Conservation (phyloP, 257 asterid species). For the Ilex aquifolium region DNA sequence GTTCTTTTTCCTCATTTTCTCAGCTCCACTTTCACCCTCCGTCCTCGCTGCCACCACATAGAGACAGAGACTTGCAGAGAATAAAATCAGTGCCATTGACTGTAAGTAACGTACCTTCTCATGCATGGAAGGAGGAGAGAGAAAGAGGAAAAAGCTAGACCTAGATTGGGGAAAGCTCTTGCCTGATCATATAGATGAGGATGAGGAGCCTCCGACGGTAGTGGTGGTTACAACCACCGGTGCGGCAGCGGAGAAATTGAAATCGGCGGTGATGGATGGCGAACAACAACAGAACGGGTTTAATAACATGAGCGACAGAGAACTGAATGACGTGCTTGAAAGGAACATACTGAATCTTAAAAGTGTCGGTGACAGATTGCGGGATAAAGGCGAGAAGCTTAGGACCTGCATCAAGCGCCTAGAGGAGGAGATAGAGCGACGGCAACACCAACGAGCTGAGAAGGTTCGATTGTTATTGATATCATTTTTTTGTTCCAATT, state of each 20-base stretch:
- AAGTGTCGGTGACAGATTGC: neutral
- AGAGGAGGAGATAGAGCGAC: constrained; percentile 22
- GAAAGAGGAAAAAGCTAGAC: neutral
- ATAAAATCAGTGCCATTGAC: neutral
- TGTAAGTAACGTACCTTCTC: neutral
- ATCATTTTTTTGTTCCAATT: too few species aligned
- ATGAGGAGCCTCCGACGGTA: constrained; percentile 18
- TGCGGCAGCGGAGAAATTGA: neutral
- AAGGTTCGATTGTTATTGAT: constrained; percentile 13
- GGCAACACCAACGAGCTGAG: neutral
- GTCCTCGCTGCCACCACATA: too few species aligned
- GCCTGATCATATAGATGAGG: neutral
- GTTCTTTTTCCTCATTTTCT: neutral
- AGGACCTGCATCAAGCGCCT: neutral
- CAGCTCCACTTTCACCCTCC: neutral
- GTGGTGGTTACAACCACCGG: constrained; percentile 12
- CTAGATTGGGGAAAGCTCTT: constrained; percentile 18
- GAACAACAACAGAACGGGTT: constrained; percentile 7
- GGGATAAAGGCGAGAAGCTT: constrained; percentile 25
- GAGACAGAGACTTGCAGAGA: too few species aligned
- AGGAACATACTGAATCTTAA: neutral
- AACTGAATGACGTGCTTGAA: neutral
- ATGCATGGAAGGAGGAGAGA: neutral
- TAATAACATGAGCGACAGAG: neutral
- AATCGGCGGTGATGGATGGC: neutral